Evolutionary conservation across 2,329 filamentous ascomycete genomes (phyloP).

Genomic region (Rhynchosporium agropyri): DNA sequence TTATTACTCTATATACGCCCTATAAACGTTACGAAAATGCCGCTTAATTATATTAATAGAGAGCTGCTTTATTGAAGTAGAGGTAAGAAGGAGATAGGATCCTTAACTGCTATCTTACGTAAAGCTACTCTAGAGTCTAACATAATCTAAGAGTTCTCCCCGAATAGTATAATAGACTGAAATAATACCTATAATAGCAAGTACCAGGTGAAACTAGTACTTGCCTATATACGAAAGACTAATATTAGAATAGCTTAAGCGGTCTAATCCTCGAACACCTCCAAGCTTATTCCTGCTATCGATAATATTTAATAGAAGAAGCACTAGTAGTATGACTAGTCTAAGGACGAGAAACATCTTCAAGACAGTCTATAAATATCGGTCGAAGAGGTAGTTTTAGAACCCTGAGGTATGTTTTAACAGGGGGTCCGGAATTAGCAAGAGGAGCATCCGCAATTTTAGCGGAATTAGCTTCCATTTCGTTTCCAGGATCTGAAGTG

Average conservation of each 20-base stretch:
- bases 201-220: constrained; percentile 78
- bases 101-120: background rate
- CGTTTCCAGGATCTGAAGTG: constrained; percentile 1
- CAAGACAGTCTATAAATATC: constrained; percentile 79
- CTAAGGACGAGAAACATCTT: constrained; percentile 86
- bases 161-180: constrained; percentile 73
- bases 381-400: constrained; percentile 92
- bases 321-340: constrained; percentile 59
- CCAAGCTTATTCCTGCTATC: constrained; percentile 2
- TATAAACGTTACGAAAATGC: constrained; percentile 89
- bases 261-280: constrained; percentile 3
- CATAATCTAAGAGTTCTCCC: constrained; percentile 71
- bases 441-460: constrained; percentile 18
- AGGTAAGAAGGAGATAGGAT: constrained; percentile 78
- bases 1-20: constrained; percentile 91
- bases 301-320: constrained; percentile 2
- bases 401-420: constrained; percentile 20
- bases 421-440: constrained; percentile 16
- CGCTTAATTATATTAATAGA: constrained; percentile 75
- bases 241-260: constrained; percentile 57
- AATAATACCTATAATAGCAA: constrained; percentile 73
- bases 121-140: constrained; percentile 60
- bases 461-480: constrained; percentile 21
- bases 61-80: constrained; percentile 85
- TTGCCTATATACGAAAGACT: constrained; percentile 61